Percentiles rank a stretch among this genome's conserved stretches.
Conservation (phyloP, 2,329 filamentous ascomycete species). For the Sclerotinia glacialis region DNA sequence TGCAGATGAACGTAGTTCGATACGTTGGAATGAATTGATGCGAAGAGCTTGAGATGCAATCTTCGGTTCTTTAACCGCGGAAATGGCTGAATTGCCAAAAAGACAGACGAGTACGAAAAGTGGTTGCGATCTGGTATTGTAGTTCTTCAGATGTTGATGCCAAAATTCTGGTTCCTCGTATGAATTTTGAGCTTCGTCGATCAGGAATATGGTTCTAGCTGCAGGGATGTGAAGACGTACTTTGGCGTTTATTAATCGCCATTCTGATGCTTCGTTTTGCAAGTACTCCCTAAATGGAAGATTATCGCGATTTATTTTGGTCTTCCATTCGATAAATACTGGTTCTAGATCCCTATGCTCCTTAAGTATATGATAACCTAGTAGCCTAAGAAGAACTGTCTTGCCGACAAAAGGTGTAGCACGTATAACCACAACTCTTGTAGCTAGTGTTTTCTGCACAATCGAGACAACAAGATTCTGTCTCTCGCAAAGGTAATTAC, state of each 20-base stretch:
- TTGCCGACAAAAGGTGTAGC: background rate
- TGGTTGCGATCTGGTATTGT: background rate
- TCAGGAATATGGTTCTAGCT: background rate
- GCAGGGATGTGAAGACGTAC: background rate
- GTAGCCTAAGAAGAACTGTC: background rate
- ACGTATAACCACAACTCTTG: background rate
- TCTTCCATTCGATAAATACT: background rate
- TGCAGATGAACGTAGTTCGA: background rate
- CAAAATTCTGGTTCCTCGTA: background rate
- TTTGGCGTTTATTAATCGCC: background rate
- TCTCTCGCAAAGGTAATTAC: background rate
- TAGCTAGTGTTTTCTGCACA: background rate
- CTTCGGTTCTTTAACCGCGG: background rate
- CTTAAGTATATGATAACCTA: background rate
- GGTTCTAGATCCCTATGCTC: background rate
- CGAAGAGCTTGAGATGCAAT: background rate
- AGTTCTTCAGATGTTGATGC: background rate
- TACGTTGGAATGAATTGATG: background rate
- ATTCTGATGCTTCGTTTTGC: background rate
- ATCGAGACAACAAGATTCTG: background rate
- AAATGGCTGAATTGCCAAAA: background rate
- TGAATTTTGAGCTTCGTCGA: background rate
- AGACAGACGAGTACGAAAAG: conserved; percentile 2
- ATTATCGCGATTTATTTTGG: background rate
- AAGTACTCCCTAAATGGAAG: background rate